phyloP scores from a whole-genome alignment of 768 basidiomycete species.

The Pisolithus marmoratus region DNA sequence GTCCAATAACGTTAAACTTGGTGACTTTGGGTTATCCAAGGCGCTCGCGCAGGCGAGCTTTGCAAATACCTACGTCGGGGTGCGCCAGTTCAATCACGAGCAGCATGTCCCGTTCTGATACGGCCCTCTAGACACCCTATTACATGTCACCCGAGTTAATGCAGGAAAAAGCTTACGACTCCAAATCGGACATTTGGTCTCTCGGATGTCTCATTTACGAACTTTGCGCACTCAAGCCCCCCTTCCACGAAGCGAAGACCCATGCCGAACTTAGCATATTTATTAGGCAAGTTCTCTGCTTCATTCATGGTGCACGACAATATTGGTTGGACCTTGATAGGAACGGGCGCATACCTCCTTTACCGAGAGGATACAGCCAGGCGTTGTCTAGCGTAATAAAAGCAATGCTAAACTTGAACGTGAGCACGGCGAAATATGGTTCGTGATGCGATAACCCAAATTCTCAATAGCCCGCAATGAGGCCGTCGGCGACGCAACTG shows the following conservation, averaged over 20 bases:
- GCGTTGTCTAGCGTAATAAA: conserved; percentile 70
- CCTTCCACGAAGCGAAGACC: conserved; percentile 90
- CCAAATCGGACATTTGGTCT: conserved; percentile 98
- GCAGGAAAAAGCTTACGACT: conserved; percentile 96
- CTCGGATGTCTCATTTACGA: conserved; percentile 96
- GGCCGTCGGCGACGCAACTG: conserved; percentile 75
- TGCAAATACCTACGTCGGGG: conserved; percentile 95
- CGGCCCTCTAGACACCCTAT: conserved; percentile 79
- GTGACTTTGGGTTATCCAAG: conserved; percentile 95
- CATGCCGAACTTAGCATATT: conserved; percentile 79
- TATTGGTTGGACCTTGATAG: conserved; percentile 27
- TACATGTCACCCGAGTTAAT: conserved; percentile 99
- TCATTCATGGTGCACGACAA: neutral
- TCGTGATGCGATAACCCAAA: neutral
- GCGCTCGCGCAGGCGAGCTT: conserved; percentile 84
- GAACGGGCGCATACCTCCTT: conserved; percentile 85
- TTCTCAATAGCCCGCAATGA: conserved; percentile 66
- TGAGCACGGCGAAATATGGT: conserved; percentile 29
- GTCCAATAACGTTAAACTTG: conserved; percentile 83
- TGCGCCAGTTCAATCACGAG: conserved; percentile 35
- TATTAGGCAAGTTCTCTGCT: conserved; percentile 53
- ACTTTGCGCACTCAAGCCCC: conserved; percentile 88
- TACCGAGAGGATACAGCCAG: conserved; percentile 80
- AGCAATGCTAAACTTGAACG: conserved; percentile 82
- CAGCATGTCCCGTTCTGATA: neutral